A percentile compares a stretch with the other conserved stretches of the same genome.
Evolutionary conservation across 106 monocot genomes (phyloP).

Genomic region (Allium cepa): DNA sequence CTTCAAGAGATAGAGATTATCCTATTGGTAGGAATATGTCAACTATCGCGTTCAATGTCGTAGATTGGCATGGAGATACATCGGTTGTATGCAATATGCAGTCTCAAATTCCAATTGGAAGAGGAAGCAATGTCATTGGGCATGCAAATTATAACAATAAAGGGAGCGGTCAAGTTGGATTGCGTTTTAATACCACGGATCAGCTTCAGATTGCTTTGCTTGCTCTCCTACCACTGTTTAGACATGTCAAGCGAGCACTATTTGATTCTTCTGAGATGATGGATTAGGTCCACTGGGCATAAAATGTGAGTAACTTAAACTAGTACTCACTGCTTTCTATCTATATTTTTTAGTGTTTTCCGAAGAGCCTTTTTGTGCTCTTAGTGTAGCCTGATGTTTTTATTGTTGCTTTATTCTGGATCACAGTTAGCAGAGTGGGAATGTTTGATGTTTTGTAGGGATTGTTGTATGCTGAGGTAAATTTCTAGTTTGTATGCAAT

Average conservation of each 20-base stretch:
- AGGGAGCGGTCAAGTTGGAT: constrained; percentile 78
- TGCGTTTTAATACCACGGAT: constrained; percentile 82
- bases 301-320: constrained; percentile 16
- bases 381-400: neutral
- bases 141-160: constrained; percentile 75
- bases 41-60: constrained; percentile 70
- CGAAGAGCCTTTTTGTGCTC: neutral
- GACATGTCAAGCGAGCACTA: constrained; percentile 40
- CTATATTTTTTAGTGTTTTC: neutral
- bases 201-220: constrained; percentile 69
- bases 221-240: constrained; percentile 61
- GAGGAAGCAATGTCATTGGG: constrained; percentile 50
- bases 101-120: constrained; percentile 76
- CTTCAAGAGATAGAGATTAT: constrained; percentile 71
- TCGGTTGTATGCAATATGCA: constrained; percentile 71
- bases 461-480: too few relatives aligned
- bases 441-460: constrained; percentile 2
- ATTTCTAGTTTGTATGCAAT: too few relatives aligned
- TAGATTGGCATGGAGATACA: constrained; percentile 95
- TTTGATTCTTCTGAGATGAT: constrained; percentile 18
- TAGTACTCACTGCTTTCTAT: neutral
- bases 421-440: constrained; percentile 2
- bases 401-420: neutral
- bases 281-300: constrained; percentile 1
- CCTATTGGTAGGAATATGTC: constrained; percentile 58